phyloP scores from a whole-genome alignment of 768 basidiomycete species.

The Suillus subaureus region DNA sequence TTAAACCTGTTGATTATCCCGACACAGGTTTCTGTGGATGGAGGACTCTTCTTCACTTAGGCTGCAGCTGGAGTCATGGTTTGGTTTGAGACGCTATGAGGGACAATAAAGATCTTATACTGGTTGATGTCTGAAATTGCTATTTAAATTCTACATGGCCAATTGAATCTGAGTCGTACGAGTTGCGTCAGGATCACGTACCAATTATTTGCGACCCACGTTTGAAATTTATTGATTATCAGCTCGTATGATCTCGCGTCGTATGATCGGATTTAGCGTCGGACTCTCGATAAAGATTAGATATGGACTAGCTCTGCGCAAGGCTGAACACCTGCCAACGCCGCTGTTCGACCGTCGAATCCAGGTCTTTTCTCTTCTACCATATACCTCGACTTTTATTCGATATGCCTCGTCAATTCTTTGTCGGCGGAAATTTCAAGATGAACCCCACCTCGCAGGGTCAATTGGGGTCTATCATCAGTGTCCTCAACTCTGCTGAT shows the following conservation, averaged over 20 bases:
- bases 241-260: conserved; percentile 5
- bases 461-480: conserved; percentile 66
- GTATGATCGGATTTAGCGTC: conserved; percentile 1
- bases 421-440: conserved; percentile 98
- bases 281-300: conserved; percentile 8
- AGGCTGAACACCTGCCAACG: conserved; percentile 5
- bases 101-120: neutral
- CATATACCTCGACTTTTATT: neutral
- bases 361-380: neutral
- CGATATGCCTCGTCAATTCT: conserved; percentile 81
- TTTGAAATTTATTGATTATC: neutral
- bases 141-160: neutral
- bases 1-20: neutral
- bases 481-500: conserved; percentile 74
- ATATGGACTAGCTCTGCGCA: neutral
- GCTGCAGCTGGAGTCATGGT: neutral
- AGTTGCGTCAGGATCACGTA: neutral
- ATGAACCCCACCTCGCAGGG: conserved; percentile 81
- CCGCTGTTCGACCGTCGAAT: neutral
- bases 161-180: neutral
- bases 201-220: neutral
- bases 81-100: neutral
- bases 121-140: neutral
- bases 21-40: neutral
- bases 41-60: neutral